Percentiles rank a stretch among this genome's conserved stretches.
phyloP scores from a whole-genome alignment of 2,329 filamentous ascomycete species.

The Botryotinia calthae region DNA sequence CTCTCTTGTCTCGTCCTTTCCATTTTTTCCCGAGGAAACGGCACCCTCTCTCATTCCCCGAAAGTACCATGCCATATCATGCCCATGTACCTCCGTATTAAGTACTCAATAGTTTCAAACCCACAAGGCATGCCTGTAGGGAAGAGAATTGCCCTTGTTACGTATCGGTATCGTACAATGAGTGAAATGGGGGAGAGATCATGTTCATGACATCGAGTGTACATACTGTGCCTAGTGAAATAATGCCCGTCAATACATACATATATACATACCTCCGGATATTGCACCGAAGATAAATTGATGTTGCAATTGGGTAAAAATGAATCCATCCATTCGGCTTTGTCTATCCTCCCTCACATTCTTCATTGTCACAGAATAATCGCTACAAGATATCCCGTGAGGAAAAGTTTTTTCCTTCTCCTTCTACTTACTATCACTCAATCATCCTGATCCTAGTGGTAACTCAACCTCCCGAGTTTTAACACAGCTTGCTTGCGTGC shows the following conservation, averaged over 20 bases:
- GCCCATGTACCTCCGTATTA: background rate
- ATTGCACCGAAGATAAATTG: constrained; percentile 14
- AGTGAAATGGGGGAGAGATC: background rate
- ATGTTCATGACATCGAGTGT: background rate
- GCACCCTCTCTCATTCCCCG: constrained; percentile 15
- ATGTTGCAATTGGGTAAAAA: constrained; percentile 9
- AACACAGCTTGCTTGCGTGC: background rate
- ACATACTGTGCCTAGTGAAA: background rate
- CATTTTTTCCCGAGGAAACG: constrained; percentile 12
- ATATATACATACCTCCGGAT: constrained; percentile 4
- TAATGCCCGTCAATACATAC: background rate
- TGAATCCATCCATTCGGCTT: background rate
- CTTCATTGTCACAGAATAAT: background rate
- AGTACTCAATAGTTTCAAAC: background rate
- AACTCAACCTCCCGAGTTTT: background rate
- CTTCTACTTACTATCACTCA: background rate
- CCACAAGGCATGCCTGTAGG: background rate
- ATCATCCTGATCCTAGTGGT: background rate
- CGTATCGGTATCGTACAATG: background rate
- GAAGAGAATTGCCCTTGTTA: constrained; percentile 2
- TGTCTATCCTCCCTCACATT: background rate
- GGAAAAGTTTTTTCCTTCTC: background rate
- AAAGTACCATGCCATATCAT: background rate
- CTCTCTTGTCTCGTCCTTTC: background rate
- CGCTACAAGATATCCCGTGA: background rate